phyloP scores from a whole-genome alignment of 257 asterid genomes.

The Przewalskia tangutica region DNA sequence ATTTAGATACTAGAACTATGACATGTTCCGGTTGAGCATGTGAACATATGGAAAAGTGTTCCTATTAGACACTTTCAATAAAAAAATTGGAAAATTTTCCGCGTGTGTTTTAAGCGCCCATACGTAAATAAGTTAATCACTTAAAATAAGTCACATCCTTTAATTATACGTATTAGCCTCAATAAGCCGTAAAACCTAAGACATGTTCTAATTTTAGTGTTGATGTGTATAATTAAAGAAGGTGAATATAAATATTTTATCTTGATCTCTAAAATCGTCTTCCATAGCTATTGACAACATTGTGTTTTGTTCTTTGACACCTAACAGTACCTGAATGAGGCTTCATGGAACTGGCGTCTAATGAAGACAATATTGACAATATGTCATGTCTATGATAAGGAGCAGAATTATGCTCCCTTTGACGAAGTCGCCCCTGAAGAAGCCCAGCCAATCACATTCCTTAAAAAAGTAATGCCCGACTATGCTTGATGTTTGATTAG shows the following conservation, averaged over 20 bases:
- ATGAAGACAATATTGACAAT: constrained; percentile 89
- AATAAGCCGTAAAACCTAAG: too few species aligned
- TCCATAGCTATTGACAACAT: background rate
- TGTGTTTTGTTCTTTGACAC: background rate
- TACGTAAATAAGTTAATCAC: too few species aligned
- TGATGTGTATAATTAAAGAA: too few species aligned
- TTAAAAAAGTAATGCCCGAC: constrained; percentile 85
- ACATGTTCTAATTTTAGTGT: too few species aligned
- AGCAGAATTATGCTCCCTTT: constrained; percentile 55
- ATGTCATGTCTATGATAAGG: constrained; percentile 70
- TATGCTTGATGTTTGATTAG: constrained; percentile 57
- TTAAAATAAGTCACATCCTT: too few species aligned
- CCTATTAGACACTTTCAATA: too few species aligned
- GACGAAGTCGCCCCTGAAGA: constrained; percentile 76
- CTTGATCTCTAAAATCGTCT: background rate
- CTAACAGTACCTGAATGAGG: constrained; percentile 80
- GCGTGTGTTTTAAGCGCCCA: too few species aligned
- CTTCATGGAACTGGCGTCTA: constrained; percentile 94
- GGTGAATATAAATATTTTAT: background rate
- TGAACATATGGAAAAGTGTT: too few species aligned
- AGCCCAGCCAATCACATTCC: constrained; percentile 66
- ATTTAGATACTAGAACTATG: too few species aligned
- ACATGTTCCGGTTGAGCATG: too few species aligned
- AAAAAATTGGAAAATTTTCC: too few species aligned
- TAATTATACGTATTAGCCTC: too few species aligned